These are phyloP conservation scores for Gracilaria caudata DNA, from an alignment of 23 red algal species.

Conservation along the genomic window DNA sequence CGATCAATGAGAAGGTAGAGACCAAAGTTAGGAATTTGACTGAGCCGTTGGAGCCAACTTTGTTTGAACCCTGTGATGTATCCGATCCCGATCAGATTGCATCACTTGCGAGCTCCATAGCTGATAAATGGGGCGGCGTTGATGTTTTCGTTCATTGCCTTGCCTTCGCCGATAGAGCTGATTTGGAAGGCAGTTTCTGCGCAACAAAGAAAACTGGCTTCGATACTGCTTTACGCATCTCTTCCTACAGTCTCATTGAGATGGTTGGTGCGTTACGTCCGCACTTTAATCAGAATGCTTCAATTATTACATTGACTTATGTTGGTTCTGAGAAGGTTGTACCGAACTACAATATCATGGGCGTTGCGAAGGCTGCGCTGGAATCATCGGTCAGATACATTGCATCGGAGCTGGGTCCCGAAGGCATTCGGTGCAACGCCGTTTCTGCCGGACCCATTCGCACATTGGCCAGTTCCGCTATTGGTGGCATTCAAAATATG, in stretches of 20 bases:
- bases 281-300: constrained; percentile 73
- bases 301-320: constrained; percentile 89
- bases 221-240: constrained; percentile 77
- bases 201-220: constrained; percentile 78
- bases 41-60: constrained; percentile 65
- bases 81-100: constrained; percentile 71
- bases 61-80: constrained; percentile 89
- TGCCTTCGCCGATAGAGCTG: constrained; percentile 91
- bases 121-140: constrained; percentile 85
- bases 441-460: constrained; percentile 93
- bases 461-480: constrained; percentile 92
- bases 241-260: constrained; percentile 85
- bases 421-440: constrained; percentile 89
- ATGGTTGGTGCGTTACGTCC: constrained; percentile 77
- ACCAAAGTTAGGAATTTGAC: constrained; percentile 73
- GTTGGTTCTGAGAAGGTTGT: constrained; percentile 87
- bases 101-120: constrained; percentile 49
- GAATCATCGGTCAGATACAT: constrained; percentile 91
- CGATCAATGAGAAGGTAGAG: constrained; percentile 84
- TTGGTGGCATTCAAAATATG: constrained; percentile 91
- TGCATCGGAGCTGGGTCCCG: constrained; percentile 89
- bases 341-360: constrained; percentile 99
- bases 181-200: constrained; percentile 90
- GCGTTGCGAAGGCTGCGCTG: constrained; percentile 96
- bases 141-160: constrained; percentile 97